Base-by-base conservation (phyloP, 1,139 yeast genomes). In the Hyphopichia khmerensis region DNA sequence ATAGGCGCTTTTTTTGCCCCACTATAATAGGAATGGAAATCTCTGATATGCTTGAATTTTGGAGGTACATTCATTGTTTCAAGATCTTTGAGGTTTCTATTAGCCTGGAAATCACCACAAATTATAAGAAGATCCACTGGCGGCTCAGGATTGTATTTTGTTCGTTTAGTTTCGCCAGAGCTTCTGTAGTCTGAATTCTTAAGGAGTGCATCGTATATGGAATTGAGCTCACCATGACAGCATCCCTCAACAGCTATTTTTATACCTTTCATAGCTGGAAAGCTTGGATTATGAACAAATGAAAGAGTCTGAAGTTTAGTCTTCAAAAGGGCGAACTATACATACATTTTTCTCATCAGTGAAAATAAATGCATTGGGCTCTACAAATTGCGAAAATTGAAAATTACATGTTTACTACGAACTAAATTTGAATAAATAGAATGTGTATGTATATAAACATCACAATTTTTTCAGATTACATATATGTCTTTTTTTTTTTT, bases 191-290 rank as follows among this genome's bases (percentile, higher is more conserved):
- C n/a, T 11, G 29, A 13, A 26, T 39, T 33, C 2, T 41, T 40
- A 27, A 77, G 62, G 2, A 59, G 44, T 4, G 26, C 11, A 9
- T 54, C 44, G 56, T 90, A 91, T 2, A 91, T 84, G 10, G 58
- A 54, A 48, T 81, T 67, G 34, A 93, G 73, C 47, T 82, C 83
- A 2, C 99, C 98, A 61, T 93, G 99, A 49, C 96, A 84, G 60
- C 99, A 93, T 16, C 99, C 99, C 56, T 88, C 93, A 0, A 90
- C 75, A 5, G 95, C 96, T 13, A 90, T 57, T n/a, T 40, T 49
- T 14, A 56, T 11, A 10, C 21, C 7, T 13, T 35, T 13, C 29
- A 26, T 26, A 26, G n/a, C 29, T 26, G n/a, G n/a, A n/a, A n/a
- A n/a, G n/a, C n/a, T n/a, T n/a, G n/a, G n/a, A n/a, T n/a, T n/a